Conservation (phyloP, 805 yeast genomes). For the Phaffomyces opuntiae region DNA sequence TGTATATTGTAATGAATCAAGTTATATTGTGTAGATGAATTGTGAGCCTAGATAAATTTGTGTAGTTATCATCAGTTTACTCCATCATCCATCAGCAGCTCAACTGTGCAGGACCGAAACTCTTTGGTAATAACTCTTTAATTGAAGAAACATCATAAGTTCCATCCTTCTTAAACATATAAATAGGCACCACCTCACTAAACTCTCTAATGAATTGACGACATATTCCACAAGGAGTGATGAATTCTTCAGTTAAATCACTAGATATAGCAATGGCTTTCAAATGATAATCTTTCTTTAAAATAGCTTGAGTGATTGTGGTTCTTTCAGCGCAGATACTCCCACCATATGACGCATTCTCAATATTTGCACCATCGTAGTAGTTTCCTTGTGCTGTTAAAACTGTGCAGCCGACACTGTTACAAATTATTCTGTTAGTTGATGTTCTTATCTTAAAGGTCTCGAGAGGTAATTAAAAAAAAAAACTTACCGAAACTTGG, state of each 20-base stretch:
- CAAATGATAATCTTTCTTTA: conserved; percentile 35
- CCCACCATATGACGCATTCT: conserved; percentile 86
- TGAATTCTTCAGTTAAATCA: conserved; percentile 43
- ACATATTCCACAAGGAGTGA: conserved; percentile 92
- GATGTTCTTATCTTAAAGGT: background rate
- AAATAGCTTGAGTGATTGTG: conserved; percentile 51
- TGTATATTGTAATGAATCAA: too few relatives aligned
- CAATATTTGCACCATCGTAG: conserved; percentile 79
- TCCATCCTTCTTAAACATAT: conserved; percentile 61
- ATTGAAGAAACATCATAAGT: conserved; percentile 39
- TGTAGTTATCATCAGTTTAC: too few relatives aligned
- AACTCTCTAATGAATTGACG: conserved; percentile 87
- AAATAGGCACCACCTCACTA: conserved; percentile 48
- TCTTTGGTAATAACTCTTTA: conserved; percentile 65
- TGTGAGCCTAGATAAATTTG: too few relatives aligned
- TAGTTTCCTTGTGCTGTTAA: conserved; percentile 42
- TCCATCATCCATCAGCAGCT: too few relatives aligned
- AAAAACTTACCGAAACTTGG: conserved; percentile 24
- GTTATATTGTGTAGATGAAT: too few relatives aligned
- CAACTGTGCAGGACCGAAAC: conserved; percentile 72
- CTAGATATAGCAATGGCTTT: conserved; percentile 63
- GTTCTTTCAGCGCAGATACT: conserved; percentile 73
- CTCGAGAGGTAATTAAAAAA: too few relatives aligned
- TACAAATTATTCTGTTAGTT: conserved; percentile 8
- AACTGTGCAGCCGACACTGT: conserved; percentile 73